phyloP scores from a whole-genome alignment of 495 filamentous ascomycete species.

The Pseudoneurospora amorphoporcata region DNA sequence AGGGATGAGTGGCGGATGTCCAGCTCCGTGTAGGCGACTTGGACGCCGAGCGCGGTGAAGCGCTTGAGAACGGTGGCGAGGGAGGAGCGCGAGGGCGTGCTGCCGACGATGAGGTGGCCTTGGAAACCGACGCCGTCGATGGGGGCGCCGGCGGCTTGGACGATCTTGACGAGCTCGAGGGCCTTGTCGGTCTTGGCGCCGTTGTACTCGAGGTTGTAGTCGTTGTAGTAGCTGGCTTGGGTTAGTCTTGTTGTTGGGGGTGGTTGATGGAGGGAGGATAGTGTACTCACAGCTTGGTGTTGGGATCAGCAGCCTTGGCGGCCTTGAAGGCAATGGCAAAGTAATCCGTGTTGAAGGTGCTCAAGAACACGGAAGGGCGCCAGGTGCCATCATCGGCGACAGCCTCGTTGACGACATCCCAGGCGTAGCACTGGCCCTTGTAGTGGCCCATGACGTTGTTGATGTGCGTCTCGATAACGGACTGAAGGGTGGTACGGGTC shows the following conservation, averaged over 20 bases:
- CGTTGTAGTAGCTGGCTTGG: constrained; percentile 52
- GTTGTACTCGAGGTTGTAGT: constrained; percentile 53
- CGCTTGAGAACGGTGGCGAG: constrained; percentile 29
- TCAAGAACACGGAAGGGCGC: constrained; percentile 30
- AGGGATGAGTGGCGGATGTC: constrained; percentile 43
- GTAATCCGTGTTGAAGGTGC: constrained; percentile 35
- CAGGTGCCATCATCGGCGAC: constrained; percentile 34
- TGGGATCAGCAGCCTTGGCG: constrained; percentile 27
- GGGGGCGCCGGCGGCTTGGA: constrained; percentile 37
- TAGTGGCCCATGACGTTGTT: constrained; percentile 44
- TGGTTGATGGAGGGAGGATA: not conserved
- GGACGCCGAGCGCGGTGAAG: constrained; percentile 40
- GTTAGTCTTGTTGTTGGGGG: constrained; percentile 34
- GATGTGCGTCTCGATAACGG: constrained; percentile 36
- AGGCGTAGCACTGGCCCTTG: constrained; percentile 36
- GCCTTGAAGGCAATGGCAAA: constrained; percentile 37
- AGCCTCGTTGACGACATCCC: constrained; percentile 49
- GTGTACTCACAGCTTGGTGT: constrained; percentile 25
- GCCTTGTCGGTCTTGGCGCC: constrained; percentile 39
- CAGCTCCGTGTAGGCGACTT: constrained; percentile 54
- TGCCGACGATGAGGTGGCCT: constrained; percentile 47
- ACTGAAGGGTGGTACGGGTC: constrained; percentile 42
- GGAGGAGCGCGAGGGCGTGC: constrained; percentile 30
- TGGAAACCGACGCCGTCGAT: constrained; percentile 54
- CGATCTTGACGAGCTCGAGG: constrained; percentile 34